These are phyloP conservation scores for Turritis glabra DNA, from an alignment of 345 rosid genomes.

Conservation along the genomic window DNA sequence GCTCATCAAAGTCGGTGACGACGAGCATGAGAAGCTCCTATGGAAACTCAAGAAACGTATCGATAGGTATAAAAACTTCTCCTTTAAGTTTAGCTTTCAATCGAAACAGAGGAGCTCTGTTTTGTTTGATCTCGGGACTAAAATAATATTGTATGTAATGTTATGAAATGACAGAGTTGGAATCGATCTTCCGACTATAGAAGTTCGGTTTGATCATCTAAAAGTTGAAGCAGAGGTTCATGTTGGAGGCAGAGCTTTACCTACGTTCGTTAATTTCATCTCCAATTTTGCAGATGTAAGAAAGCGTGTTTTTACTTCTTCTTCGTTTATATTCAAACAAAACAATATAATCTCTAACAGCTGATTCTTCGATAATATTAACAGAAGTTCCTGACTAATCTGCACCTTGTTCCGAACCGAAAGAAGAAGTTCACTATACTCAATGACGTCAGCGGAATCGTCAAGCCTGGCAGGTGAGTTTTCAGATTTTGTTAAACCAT, in stretches of 20 bases:
- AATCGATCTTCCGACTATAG: constrained; percentile 79
- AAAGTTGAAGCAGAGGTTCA: constrained; percentile 59
- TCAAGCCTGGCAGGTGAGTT: constrained; percentile 73
- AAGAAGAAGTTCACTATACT: constrained; percentile 65
- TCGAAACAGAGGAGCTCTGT: constrained; percentile 27
- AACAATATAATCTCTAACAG: background rate
- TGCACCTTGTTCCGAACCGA: constrained; percentile 48
- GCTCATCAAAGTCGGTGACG: constrained; percentile 66
- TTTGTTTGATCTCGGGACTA: background rate
- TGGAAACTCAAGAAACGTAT: constrained; percentile 76
- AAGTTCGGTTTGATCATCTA: constrained; percentile 80
- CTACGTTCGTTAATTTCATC: constrained; percentile 56
- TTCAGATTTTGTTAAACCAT: background rate
- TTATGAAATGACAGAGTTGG: constrained; percentile 60
- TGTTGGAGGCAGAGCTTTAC: constrained; percentile 71
- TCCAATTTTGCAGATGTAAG: constrained; percentile 56
- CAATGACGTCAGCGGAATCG: constrained; percentile 62
- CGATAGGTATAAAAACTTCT: constrained; percentile 49
- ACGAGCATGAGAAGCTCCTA: constrained; percentile 85
- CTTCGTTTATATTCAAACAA: background rate
- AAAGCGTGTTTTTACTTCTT: background rate
- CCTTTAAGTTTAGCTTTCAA: background rate
- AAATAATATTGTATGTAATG: background rate
- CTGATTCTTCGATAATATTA: background rate
- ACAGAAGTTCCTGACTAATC: constrained; percentile 40